phyloP scores from a whole-genome alignment of 2,329 filamentous ascomycete genomes.

The Ophiostoma australiae region DNA sequence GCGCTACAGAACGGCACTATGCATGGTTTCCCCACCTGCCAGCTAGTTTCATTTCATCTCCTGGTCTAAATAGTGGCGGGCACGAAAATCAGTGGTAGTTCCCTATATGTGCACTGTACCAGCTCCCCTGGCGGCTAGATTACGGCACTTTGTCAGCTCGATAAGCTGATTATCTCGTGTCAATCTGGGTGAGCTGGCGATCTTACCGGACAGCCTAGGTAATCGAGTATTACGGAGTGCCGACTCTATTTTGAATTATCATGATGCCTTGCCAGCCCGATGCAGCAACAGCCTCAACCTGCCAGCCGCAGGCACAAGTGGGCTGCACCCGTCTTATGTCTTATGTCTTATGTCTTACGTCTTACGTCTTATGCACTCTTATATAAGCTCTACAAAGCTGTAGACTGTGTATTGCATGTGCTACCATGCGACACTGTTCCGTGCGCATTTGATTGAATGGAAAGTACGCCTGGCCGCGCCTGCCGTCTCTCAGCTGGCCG shows the following conservation, averaged over 20 bases:
- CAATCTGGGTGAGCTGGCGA: background rate
- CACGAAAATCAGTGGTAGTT: conserved; percentile 17
- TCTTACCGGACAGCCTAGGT: background rate
- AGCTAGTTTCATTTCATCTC: background rate
- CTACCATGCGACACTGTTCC: background rate
- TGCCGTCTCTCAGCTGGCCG: conserved; percentile 1
- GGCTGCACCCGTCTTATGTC: background rate
- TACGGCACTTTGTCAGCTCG: background rate
- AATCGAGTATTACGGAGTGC: background rate
- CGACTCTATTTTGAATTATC: background rate
- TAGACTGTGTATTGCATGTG: background rate
- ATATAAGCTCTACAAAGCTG: conserved; percentile 1
- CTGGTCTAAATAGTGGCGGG: background rate
- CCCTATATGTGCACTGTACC: conserved; percentile 16
- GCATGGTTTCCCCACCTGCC: conserved; percentile 10
- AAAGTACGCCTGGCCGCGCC: background rate
- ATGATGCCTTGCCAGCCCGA: background rate
- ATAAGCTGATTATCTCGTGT: conserved; percentile 9
- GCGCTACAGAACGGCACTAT: conserved; percentile 14
- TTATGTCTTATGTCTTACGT: background rate
- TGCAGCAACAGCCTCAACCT: conserved; percentile 15
- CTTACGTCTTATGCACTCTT: background rate
- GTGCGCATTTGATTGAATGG: background rate
- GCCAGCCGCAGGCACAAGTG: background rate
- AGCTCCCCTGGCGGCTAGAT: background rate